A percentile compares a stretch with the other conserved stretches of the same genome.
phyloP scores from a whole-genome alignment of 495 filamentous ascomycete species.

The Lepidopterella palustris region DNA sequence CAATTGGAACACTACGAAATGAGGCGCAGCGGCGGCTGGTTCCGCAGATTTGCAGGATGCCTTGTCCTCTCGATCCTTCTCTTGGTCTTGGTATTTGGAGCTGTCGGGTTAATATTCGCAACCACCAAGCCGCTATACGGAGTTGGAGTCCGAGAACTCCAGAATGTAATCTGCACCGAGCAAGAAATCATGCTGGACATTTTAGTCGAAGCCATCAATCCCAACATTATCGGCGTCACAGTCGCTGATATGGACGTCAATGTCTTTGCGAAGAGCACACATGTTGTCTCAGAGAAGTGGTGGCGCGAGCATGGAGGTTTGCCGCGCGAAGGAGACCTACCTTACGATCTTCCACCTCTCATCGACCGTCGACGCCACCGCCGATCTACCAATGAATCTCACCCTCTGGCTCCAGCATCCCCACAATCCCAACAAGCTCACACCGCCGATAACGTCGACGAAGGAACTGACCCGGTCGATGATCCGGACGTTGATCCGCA shows the following conservation, averaged over 20 bases:
- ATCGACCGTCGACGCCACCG: too few relatives aligned
- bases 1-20: constrained; percentile 64
- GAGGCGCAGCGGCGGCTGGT: constrained; percentile 44
- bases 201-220: constrained; percentile 80
- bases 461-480: constrained; percentile 65
- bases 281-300: constrained; percentile 70
- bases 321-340: not conserved
- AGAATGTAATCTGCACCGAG: constrained; percentile 85
- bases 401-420: not conserved
- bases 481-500: constrained; percentile 56
- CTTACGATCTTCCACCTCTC: not conserved
- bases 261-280: constrained; percentile 86
- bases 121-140: constrained; percentile 81
- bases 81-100: constrained; percentile 67
- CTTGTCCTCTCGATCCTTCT: constrained; percentile 68
- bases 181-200: constrained; percentile 95
- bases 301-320: constrained; percentile 51
- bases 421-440: not conserved
- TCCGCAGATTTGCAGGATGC: constrained; percentile 65
- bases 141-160: constrained; percentile 67
- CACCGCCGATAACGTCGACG: constrained; percentile 45
- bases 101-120: constrained; percentile 78
- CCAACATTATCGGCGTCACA: constrained; percentile 79
- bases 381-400: too few relatives aligned
- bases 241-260: constrained; percentile 81